Conservation (phyloP, 768 basidiomycete species). For the Calocybe cyanea region DNA sequence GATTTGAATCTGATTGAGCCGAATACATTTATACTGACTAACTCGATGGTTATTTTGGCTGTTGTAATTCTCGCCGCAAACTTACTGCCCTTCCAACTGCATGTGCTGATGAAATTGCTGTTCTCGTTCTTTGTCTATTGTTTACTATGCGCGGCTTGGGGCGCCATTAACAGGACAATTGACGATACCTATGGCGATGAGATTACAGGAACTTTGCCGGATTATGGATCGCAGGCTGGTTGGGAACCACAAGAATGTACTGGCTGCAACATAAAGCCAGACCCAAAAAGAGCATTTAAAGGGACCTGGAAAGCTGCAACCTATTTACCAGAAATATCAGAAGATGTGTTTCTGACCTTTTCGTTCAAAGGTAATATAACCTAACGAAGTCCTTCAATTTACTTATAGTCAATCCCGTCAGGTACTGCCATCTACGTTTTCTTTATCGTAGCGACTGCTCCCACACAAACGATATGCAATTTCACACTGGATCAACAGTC, state of each 20-base stretch:
- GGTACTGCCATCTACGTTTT: not conserved
- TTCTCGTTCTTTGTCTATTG: not conserved
- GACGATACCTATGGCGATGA: slow-evolving; percentile 22
- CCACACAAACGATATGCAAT: not conserved
- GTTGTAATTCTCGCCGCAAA: too few species aligned
- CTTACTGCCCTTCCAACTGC: too few species aligned
- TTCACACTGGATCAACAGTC: not conserved
- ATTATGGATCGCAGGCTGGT: slow-evolving; percentile 15
- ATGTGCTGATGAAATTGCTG: not conserved
- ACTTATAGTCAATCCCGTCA: not conserved
- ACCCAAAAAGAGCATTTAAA: not conserved
- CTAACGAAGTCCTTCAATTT: not conserved
- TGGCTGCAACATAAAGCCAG: not conserved
- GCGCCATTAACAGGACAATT: slow-evolving; percentile 18
- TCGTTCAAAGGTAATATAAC: slow-evolving; percentile 5
- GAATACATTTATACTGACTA: too few species aligned
- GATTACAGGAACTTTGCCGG: slow-evolving; percentile 15
- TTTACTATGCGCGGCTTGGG: not conserved
- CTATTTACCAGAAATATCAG: slow-evolving; percentile 7
- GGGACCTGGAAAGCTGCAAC: slow-evolving; percentile 23
- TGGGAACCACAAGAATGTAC: not conserved
- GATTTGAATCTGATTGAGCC: too few species aligned
- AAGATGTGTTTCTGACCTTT: slow-evolving; percentile 8
- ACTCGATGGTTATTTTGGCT: too few species aligned
- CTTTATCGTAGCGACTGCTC: not conserved